Conservation (phyloP, 106 monocot genomes). For the Dendrobium catenatum region DNA sequence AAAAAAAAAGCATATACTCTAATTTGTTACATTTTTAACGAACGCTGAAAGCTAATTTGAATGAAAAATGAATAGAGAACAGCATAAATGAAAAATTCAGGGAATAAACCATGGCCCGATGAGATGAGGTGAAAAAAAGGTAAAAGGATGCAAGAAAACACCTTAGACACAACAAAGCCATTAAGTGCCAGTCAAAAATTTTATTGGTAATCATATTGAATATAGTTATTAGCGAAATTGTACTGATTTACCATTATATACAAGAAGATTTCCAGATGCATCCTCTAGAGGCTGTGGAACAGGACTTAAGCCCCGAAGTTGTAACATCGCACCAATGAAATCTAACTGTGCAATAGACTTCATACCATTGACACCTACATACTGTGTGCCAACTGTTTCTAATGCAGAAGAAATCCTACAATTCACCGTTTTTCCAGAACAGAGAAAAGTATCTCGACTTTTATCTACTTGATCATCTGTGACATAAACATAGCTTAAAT, state of each 20-base stretch:
- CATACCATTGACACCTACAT: neutral
- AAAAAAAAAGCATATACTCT: no score
- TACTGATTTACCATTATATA: conserved; percentile 62
- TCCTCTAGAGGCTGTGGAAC: conserved; percentile 62
- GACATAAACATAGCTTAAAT: conserved; percentile 4
- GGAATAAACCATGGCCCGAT: neutral
- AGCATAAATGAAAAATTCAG: neutral
- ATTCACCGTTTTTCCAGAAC: neutral
- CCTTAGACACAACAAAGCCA: neutral
- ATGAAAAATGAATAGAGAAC: neutral
- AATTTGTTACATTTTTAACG: neutral
- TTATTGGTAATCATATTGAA: neutral
- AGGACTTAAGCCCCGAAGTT: conserved; percentile 59
- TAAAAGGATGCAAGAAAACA: neutral
- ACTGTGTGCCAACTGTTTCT: neutral
- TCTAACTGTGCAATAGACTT: conserved; percentile 32
- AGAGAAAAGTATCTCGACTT: neutral
- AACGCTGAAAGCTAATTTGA: neutral
- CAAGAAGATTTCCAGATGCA: conserved; percentile 64
- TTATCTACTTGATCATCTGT: conserved; percentile 14
- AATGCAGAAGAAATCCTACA: conserved; percentile 5
- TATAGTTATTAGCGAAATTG: neutral
- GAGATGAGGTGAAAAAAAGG: neutral
- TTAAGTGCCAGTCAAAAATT: neutral
- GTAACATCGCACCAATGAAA: conserved; percentile 78